Conservation (phyloP, 768 basidiomycete species). For the Pholiota conissans region DNA sequence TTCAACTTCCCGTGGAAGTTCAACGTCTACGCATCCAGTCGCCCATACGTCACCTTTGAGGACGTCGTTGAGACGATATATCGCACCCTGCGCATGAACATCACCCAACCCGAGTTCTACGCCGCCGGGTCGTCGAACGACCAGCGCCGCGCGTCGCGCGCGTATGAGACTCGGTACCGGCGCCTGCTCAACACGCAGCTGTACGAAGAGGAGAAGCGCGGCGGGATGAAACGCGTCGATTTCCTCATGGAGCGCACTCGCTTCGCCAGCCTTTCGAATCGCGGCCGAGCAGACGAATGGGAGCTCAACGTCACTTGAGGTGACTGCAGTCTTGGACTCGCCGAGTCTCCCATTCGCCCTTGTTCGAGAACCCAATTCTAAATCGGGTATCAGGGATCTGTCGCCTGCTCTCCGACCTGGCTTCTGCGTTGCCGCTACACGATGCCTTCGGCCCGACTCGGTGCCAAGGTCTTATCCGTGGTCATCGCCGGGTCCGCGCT, state of each 20-base stretch:
- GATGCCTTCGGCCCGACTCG: neutral
- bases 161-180: slow-evolving; percentile 49
- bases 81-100: slow-evolving; percentile 19
- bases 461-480: neutral
- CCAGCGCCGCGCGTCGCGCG: slow-evolving; percentile 37
- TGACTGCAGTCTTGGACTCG: neutral
- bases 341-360: neutral
- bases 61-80: slow-evolving; percentile 35
- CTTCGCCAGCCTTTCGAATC: slow-evolving; percentile 44
- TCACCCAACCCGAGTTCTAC: slow-evolving; percentile 41
- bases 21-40: slow-evolving; percentile 29
- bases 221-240: slow-evolving; percentile 59
- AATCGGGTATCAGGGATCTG: neutral
- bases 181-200: slow-evolving; percentile 30
- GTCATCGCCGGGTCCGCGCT: neutral
- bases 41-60: slow-evolving; percentile 31
- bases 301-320: slow-evolving; percentile 1
- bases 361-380: neutral
- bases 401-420: neutral
- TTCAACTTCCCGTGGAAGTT: slow-evolving; percentile 36
- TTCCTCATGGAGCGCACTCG: slow-evolving; percentile 47
- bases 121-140: slow-evolving; percentile 33
- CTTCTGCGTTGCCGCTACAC: neutral
- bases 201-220: slow-evolving; percentile 47
- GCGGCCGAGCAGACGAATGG: slow-evolving; percentile 4